Conservation (phyloP, 2,329 filamentous ascomycete species). For the Cladosporium sp. region DNA sequence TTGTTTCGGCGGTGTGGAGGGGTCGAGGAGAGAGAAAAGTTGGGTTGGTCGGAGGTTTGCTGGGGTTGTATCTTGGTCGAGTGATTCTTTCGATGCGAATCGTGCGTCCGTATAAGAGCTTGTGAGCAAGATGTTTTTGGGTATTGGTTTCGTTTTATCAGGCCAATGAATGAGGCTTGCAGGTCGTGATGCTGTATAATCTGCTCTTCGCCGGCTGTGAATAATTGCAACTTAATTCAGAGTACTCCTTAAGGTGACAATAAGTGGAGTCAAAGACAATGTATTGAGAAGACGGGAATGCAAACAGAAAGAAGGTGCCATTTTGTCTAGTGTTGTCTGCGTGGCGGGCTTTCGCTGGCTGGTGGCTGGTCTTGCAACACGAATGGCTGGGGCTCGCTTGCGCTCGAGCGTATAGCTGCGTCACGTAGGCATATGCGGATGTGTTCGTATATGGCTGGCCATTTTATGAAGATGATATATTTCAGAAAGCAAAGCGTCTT, state of each 20-base stretch:
- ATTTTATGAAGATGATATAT: too few species aligned
- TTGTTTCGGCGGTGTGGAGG: background rate
- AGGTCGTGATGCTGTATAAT: too few species aligned
- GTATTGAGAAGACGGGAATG: constrained; percentile 2
- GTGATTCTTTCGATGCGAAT: too few species aligned
- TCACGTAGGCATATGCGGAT: background rate
- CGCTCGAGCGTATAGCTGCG: constrained; percentile 9
- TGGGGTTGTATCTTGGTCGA: too few species aligned
- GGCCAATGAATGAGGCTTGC: too few species aligned
- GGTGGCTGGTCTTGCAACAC: constrained; percentile 14
- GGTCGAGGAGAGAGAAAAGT: background rate
- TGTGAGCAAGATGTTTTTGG: too few species aligned
- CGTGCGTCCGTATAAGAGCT: too few species aligned
- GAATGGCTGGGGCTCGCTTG: constrained; percentile 13
- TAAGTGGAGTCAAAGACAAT: too few species aligned
- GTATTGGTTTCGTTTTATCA: too few species aligned
- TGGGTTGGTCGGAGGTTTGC: constrained; percentile 11
- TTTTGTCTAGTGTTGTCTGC: constrained; percentile 5
- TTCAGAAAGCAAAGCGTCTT: too few species aligned
- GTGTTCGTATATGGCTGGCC: too few species aligned
- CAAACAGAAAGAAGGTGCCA: background rate
- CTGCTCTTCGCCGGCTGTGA: background rate
- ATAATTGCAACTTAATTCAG: background rate
- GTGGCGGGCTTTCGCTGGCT: constrained; percentile 10
- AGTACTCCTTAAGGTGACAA: too few species aligned